Percentiles rank a stretch among this genome's conserved stretches.
These are phyloP conservation scores for Aspergillus caelatus DNA, from an alignment of 2,329 filamentous ascomycete genomes.

Conservation along the genomic window DNA sequence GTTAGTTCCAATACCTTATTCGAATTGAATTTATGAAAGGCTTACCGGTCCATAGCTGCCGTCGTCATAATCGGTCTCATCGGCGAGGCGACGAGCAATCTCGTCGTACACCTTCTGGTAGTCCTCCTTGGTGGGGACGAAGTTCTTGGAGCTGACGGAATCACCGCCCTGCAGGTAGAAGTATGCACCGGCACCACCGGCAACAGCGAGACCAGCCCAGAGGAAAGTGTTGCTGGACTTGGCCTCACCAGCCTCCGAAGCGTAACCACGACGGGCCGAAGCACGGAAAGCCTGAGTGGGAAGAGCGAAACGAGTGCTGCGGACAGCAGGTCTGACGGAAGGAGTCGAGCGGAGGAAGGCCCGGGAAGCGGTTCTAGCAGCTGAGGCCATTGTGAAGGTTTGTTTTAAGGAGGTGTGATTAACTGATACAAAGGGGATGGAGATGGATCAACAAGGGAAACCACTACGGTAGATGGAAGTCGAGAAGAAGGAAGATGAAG, in stretches of 20 bases:
- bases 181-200: conserved; percentile 67
- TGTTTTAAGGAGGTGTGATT: conserved; percentile 7
- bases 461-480: neutral
- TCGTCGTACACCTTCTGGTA: conserved; percentile 95
- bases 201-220: conserved; percentile 62
- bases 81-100: conserved; percentile 76
- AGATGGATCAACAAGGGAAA: conserved; percentile 2
- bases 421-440: conserved; percentile 11
- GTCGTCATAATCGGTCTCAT: conserved; percentile 95
- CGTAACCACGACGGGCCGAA: conserved; percentile 76
- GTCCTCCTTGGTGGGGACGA: conserved; percentile 78
- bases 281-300: conserved; percentile 71
- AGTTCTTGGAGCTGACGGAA: conserved; percentile 49
- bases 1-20: neutral
- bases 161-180: conserved; percentile 60
- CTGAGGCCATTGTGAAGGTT: conserved; percentile 23
- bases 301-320: conserved; percentile 61
- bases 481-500: neutral
- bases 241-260: conserved; percentile 64
- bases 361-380: conserved; percentile 46
- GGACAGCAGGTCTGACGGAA: conserved; percentile 47
- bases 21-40: conserved; percentile 3
- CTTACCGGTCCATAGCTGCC: conserved; percentile 85
- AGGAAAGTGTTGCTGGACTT: conserved; percentile 56
- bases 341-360: conserved; percentile 46